These are phyloP conservation scores for Paecilomyces sp. DNA, from an alignment of 2,329 filamentous ascomycete genomes.

Conservation along the genomic window DNA sequence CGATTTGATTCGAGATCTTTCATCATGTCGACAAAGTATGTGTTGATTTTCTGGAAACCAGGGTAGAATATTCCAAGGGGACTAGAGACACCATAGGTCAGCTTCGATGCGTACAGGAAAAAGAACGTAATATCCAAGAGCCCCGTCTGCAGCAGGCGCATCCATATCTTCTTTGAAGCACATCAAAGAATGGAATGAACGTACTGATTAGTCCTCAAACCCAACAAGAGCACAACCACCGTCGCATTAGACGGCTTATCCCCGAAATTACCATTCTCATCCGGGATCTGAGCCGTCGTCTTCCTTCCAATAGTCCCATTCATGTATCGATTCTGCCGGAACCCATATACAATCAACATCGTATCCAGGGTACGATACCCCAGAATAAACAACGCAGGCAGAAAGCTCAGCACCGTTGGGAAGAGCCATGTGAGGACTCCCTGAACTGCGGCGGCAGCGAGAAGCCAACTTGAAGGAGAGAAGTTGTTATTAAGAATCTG, in stretches of 20 bases:
- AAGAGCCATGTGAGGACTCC: background rate
- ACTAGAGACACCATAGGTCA: background rate
- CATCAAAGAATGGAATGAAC: background rate
- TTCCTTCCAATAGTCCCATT: conserved; percentile 5
- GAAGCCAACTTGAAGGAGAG: conserved; percentile 9
- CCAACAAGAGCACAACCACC: conserved; percentile 5
- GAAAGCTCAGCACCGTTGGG: conserved; percentile 1
- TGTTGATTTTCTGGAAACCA: conserved; percentile 32
- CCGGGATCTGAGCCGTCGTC: conserved; percentile 3
- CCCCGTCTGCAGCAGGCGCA: too few species aligned
- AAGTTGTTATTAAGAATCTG: conserved; percentile 10
- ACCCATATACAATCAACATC: conserved; percentile 3
- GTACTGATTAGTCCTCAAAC: conserved; percentile 7
- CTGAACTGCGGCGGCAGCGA: conserved; percentile 7
- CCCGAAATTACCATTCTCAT: conserved; percentile 4
- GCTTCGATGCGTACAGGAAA: background rate
- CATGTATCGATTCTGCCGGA: conserved; percentile 3
- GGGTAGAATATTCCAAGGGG: conserved; percentile 46
- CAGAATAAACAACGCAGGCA: background rate
- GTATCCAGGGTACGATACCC: background rate
- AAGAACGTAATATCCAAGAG: too few species aligned
- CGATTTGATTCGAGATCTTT: conserved; percentile 26
- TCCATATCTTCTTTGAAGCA: background rate
- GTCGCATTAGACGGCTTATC: conserved; percentile 1
- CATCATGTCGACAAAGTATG: conserved; percentile 35